Percentiles rank a stretch among this genome's conserved stretches.
Evolutionary conservation across 2,329 filamentous ascomycete genomes (phyloP).

Genomic region (Colletotrichum noveboracense): DNA sequence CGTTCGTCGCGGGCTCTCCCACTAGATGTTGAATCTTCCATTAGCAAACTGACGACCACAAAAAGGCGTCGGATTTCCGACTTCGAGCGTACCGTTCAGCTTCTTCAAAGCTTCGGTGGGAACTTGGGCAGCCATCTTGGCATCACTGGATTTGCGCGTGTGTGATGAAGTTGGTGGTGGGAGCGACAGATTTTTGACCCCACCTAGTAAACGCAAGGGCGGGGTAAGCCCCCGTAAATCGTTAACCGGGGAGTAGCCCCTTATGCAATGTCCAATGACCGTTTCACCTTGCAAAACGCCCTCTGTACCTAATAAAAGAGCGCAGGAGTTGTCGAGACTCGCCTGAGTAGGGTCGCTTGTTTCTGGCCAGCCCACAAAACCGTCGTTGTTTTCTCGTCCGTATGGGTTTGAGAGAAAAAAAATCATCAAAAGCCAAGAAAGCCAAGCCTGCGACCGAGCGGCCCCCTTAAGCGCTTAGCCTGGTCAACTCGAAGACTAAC

Average conservation of each 20-base stretch:
- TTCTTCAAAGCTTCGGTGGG: conserved; percentile 49
- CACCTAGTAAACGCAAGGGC: conserved; percentile 21
- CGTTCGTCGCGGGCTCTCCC: conserved; percentile 42
- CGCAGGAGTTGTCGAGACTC: background rate
- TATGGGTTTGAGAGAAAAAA: background rate
- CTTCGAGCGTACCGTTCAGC: conserved; percentile 42
- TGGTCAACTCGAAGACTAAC: background rate
- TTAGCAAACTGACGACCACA: background rate
- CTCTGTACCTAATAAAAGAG: background rate
- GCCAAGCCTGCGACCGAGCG: background rate
- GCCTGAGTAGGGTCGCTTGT: background rate
- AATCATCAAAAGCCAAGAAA: background rate
- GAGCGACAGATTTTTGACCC: conserved; percentile 21
- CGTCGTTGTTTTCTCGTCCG: background rate
- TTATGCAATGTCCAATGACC: conserved; percentile 9
- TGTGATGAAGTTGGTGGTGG: conserved; percentile 17
- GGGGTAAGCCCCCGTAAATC: conserved; percentile 21
- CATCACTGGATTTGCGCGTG: conserved; percentile 12
- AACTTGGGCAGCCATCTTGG: conserved; percentile 48
- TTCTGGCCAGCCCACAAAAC: background rate
- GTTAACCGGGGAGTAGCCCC: conserved; percentile 3
- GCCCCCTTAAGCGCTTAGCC: background rate
- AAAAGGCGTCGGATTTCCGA: background rate
- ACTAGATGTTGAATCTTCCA: conserved; percentile 33
- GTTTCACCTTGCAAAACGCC: conserved; percentile 1